Evolutionary conservation across 208 protist genomes (phyloP), one percentile per base, ranked within the genome.

Genomic region (Angomonas ambiguus): DNA sequence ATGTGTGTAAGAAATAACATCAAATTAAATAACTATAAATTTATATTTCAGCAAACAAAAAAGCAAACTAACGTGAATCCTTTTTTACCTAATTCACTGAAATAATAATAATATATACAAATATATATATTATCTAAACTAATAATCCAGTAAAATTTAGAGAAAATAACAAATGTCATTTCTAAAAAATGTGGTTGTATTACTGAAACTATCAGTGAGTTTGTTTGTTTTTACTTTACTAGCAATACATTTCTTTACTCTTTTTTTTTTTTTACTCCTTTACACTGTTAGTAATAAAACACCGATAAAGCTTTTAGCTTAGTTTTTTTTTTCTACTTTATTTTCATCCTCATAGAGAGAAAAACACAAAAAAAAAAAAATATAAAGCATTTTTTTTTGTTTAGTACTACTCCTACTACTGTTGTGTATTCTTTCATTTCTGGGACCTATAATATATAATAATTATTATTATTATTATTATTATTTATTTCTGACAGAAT

Each of bases 221-320:
- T 45, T 71, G 32, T 72, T 59, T 77, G 63, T 41, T 67, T 67
- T 31, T 38, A 45, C 28, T 25, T 13, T 4, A 10, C 20, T 35
- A 42, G 8, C 8, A 41, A 51, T 34, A 2, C 6, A 38, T 1
- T 51, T 35, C 3, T 45, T 51, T 57, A 27, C 72, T 68, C 31
- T 2, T 69, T 20, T 63, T 58, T 16, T 58, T 67, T 13, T 67
- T 45, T 34, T 13, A 32, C 13, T 18, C 20, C n/a, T 59, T n/a
- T 59, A 59, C 35, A 32, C 16, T 30, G 6, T 30, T 18, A 18
- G 6, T 30, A 10, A 22, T 55, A 22, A 10, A 22, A 30, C 22
- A 30, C 10, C 11, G 4, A 55, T 55, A 22, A 22, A 20, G 27
- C 24, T 16, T n/a, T 18, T 5, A n/a, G 8, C 28, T 3, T 55